Conservation (phyloP, 495 filamentous ascomycete genomes). For the Neurospora sp. region DNA sequence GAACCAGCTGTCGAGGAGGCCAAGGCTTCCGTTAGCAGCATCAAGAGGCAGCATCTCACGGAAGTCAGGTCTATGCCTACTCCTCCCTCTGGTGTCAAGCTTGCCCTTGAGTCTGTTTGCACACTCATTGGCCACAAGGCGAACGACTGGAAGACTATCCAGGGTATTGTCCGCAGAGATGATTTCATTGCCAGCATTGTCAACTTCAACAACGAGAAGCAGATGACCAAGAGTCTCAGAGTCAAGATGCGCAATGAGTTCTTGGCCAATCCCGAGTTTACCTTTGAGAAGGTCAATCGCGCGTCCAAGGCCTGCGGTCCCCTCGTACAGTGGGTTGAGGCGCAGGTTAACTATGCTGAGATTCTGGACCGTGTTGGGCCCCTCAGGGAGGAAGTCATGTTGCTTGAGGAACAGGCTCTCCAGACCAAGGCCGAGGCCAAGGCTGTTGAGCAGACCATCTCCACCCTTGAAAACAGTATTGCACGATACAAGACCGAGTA, state of each 20-base stretch:
- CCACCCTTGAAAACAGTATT: conserved; percentile 77
- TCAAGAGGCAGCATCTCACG: conserved; percentile 91
- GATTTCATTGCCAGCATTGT: conserved; percentile 98
- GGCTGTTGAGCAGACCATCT: conserved; percentile 80
- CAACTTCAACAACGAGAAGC: conserved; percentile 88
- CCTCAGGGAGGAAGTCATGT: conserved; percentile 76
- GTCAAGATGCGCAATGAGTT: conserved; percentile 88
- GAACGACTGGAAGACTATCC: conserved; percentile 81
- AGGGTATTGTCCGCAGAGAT: conserved; percentile 76
- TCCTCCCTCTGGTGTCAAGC: conserved; percentile 78
- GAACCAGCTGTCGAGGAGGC: conserved; percentile 91
- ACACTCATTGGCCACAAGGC: conserved; percentile 86
- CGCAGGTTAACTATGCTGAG: conserved; percentile 93
- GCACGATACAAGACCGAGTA: conserved; percentile 96
- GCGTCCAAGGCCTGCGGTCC: conserved; percentile 96
- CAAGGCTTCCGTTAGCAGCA: conserved; percentile 91
- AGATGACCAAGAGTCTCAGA: conserved; percentile 79
- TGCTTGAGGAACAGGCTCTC: conserved; percentile 79
- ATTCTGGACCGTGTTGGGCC: conserved; percentile 94
- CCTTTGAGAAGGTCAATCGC: conserved; percentile 87
- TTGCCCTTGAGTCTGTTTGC: conserved; percentile 92
- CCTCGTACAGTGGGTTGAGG: conserved; percentile 92
- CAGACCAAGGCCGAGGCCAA: conserved; percentile 92
- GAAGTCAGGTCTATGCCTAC: conserved; percentile 96
- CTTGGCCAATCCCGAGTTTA: conserved; percentile 86